These are phyloP conservation scores for Iberis pinnata DNA, from an alignment of 345 rosid genomes.

Conservation along the genomic window DNA sequence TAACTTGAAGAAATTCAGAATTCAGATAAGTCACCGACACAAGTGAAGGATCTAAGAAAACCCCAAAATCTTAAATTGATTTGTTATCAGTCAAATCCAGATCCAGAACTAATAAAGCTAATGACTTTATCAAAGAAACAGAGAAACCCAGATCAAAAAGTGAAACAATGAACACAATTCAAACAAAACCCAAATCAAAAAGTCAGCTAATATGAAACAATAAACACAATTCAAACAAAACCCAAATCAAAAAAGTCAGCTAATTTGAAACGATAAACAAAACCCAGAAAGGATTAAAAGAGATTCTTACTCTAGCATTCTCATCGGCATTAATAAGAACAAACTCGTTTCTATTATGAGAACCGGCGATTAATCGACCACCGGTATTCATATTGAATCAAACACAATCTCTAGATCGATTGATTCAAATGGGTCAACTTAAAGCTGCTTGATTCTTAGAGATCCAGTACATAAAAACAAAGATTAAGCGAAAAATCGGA, in stretches of 20 bases:
- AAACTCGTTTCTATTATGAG: conserved; percentile 95
- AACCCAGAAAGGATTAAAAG: no score
- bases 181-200: no score
- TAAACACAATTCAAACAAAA: no score
- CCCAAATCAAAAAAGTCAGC: no score
- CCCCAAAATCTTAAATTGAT: conserved; percentile 20
- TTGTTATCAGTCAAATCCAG: conserved; percentile 19
- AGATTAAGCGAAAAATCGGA: conserved; percentile 9
- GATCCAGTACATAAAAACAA: conserved; percentile 38
- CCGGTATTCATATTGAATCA: conserved; percentile 70
- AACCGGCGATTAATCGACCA: conserved; percentile 92
- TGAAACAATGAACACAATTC: no score
- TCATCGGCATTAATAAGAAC: conserved; percentile 97
- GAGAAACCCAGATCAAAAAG: conserved; percentile 21
- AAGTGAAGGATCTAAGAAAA: conserved; percentile 9
- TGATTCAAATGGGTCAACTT: conserved; percentile 7
- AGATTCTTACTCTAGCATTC: conserved; percentile 69
- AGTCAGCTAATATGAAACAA: no score
- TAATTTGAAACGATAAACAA: no score
- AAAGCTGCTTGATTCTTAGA: conserved; percentile 19
- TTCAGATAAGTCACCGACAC: conserved; percentile 31
- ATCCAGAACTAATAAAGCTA: conserved; percentile 23
- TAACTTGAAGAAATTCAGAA: not conserved
- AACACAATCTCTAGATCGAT: conserved; percentile 21
- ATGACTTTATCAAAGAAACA: conserved; percentile 17